Evolutionary conservation across 371 early-diverging fungal species (phyloP), one percentile per base, ranked within the genome.

Genomic region (Entomophthora muscae): DNA sequence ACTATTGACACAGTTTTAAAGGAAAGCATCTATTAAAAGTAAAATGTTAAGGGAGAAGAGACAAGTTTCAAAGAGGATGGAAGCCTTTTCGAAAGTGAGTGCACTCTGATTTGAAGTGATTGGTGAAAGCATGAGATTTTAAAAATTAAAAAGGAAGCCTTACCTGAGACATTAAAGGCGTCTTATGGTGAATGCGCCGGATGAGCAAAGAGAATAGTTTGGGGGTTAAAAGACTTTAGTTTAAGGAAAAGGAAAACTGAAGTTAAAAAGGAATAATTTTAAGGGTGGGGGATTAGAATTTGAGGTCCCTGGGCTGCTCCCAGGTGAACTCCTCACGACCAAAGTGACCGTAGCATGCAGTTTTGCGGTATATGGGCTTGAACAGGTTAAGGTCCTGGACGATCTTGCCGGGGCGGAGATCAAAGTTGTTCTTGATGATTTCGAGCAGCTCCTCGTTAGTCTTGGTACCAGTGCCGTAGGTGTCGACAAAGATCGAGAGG

Each of bases 311-410:
- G 75, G 92, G 90, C 76, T 91, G 82, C 80, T 95, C 96, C 99
- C 99, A 98, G 66, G 87, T 78, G 85, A 93, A 93, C 75, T 93
- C 89, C 60, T 80, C 79, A 71, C 97, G 92, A 69, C 99, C 99
- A 81, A 98, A 98, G 85, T 99, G 98, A 67, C 98, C 99, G 78
- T 98, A 99, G 70, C 87, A 83, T 61, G 99, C 95, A 62, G 98
- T 95, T 79, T 90, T 79, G 76, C 84, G 84, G 86, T 97, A 99
- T 76, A 94, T 90, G 71, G 99, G 98, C 83, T 92, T 89, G 85
- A 85, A 89, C 67, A 99, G 88, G 72, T 94, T 89, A 59, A 99
- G 84, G 73, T 93, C 93, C 81, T 90, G 86, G 76, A 96, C 97
- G 70, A 99, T 97, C 71, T 86, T 86, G 79, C 98, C 98, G 61